These are phyloP conservation scores for Scleroderma citrinum DNA, from an alignment of 768 basidiomycete species.

Conservation along the genomic window DNA sequence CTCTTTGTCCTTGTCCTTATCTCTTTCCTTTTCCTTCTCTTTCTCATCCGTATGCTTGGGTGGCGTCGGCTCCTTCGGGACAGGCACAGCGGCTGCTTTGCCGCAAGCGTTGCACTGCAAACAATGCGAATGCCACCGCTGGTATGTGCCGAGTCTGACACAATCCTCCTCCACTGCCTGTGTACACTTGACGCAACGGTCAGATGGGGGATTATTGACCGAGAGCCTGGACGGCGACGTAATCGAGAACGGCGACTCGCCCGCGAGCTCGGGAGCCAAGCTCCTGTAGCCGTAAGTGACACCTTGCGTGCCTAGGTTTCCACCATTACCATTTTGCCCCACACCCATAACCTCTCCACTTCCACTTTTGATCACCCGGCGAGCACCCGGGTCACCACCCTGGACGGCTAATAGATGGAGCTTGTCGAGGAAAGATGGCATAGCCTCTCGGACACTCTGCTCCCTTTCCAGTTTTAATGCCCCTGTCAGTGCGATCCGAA, in stretches of 20 bases:
- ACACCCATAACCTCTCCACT: slow-evolving; percentile 54
- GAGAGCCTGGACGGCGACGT: slow-evolving; percentile 41
- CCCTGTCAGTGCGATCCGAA: slow-evolving; percentile 94
- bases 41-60: slow-evolving; percentile 48
- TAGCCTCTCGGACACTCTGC: slow-evolving; percentile 72
- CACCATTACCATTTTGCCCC: slow-evolving; percentile 23
- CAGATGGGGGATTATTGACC: slow-evolving; percentile 72
- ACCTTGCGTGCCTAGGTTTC: slow-evolving; percentile 74
- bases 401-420: slow-evolving; percentile 87
- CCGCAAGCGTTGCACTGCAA: slow-evolving; percentile 82
- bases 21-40: slow-evolving; percentile 38
- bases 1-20: slow-evolving; percentile 31
- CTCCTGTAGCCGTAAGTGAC: slow-evolving; percentile 93
- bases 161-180: slow-evolving; percentile 97
- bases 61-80: slow-evolving; percentile 49
- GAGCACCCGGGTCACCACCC: slow-evolving; percentile 72
- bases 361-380: slow-evolving; percentile 68
- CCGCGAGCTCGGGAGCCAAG: slow-evolving; percentile 85
- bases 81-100: slow-evolving; percentile 60
- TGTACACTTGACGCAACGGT: slow-evolving; percentile 85
- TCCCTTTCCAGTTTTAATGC: slow-evolving; percentile 95
- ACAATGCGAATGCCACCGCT: slow-evolving; percentile 95
- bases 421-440: slow-evolving; percentile 87
- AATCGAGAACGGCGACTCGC: slow-evolving; percentile 70
- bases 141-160: slow-evolving; percentile 90